Evolutionary conservation across 2,329 filamentous ascomycete species (phyloP).

Genomic region (Neoscytalidium dimidiatum): DNA sequence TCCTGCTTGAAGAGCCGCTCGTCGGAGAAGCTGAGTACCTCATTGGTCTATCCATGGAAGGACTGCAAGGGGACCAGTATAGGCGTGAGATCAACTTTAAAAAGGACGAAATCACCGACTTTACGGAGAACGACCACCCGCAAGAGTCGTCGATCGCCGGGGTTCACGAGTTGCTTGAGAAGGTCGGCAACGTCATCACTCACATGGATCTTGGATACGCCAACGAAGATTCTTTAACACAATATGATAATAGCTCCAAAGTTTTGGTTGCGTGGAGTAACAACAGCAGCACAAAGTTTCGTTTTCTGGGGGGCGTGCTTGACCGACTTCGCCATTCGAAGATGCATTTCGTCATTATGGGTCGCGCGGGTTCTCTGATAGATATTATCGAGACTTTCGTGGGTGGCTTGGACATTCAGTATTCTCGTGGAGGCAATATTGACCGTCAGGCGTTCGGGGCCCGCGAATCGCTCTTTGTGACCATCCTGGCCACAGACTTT

Average conservation of each 20-base stretch:
- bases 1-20: neutral
- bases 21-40: conserved; percentile 12
- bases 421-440: conserved; percentile 20
- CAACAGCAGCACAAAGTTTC: conserved; percentile 35
- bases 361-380: conserved; percentile 29
- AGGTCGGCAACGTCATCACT: neutral
- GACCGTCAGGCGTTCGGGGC: neutral
- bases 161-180: neutral
- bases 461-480: conserved; percentile 3
- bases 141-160: neutral
- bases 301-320: conserved; percentile 35
- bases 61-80: conserved; percentile 17
- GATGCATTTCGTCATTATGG: conserved; percentile 32
- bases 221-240: conserved; percentile 8
- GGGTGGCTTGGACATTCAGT: conserved; percentile 22
- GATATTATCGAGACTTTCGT: conserved; percentile 37
- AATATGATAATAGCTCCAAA: conserved; percentile 23
- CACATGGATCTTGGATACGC: conserved; percentile 14
- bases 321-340: conserved; percentile 26
- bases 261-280: conserved; percentile 26
- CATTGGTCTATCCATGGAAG: conserved; percentile 16
- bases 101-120: neutral
- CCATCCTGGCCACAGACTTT: conserved; percentile 18
- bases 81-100: conserved; percentile 3
- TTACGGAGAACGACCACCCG: neutral